These are phyloP conservation scores for Talaromyces sp. DNA, from an alignment of 2,329 filamentous ascomycete genomes.

Conservation along the genomic window DNA sequence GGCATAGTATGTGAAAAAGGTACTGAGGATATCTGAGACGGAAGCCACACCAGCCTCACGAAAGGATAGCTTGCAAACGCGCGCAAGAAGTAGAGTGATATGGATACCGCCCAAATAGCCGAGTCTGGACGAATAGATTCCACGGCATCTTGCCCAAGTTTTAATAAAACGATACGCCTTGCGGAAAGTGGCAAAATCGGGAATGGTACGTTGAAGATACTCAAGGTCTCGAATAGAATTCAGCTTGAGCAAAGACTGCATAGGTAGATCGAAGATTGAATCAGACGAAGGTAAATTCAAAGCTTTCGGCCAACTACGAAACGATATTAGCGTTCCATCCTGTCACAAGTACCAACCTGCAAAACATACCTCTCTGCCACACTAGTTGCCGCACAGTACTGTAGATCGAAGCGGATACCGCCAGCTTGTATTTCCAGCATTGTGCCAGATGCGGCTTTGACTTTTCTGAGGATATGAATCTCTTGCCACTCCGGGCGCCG, in stretches of 20 bases:
- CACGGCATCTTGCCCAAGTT: conserved; percentile 61
- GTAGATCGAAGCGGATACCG: conserved; percentile 61
- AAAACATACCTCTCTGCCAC: conserved; percentile 52
- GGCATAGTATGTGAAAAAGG: conserved; percentile 65
- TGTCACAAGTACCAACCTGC: background rate
- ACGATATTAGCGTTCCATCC: background rate
- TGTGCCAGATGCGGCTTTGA: conserved; percentile 59
- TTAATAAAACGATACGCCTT: conserved; percentile 61
- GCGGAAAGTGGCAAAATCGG: conserved; percentile 59
- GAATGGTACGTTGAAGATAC: conserved; percentile 61
- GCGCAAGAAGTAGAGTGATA: conserved; percentile 61
- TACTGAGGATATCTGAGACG: conserved; percentile 53
- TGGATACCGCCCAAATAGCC: conserved; percentile 66
- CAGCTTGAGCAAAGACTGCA: conserved; percentile 59
- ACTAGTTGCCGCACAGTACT: conserved; percentile 62
- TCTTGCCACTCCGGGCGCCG: conserved; percentile 46
- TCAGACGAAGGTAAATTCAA: conserved; percentile 50
- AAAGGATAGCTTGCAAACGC: conserved; percentile 58
- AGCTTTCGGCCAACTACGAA: conserved; percentile 38
- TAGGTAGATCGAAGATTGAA: conserved; percentile 56
- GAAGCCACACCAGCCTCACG: conserved; percentile 40
- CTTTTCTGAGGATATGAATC: conserved; percentile 56
- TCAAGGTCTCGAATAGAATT: conserved; percentile 64
- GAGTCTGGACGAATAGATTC: conserved; percentile 64
- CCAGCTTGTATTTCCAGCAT: conserved; percentile 64